Evolutionary conservation across 495 filamentous ascomycete species (phyloP).

Genomic region (Penicillium chermesinum): DNA sequence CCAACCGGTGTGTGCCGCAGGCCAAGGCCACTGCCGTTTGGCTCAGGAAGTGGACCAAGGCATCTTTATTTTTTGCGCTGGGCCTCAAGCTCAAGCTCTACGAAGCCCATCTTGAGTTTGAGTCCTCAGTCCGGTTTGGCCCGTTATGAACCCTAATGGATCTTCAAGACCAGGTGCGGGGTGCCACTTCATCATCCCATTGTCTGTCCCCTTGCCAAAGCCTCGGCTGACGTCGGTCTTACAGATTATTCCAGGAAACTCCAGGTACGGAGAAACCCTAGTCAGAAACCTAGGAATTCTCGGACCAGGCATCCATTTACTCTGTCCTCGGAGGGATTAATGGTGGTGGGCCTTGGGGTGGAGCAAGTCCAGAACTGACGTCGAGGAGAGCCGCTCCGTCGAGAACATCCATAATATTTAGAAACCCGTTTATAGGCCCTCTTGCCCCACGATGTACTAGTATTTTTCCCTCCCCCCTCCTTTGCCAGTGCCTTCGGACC

Average conservation of each 20-base stretch:
- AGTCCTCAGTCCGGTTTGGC: not conserved
- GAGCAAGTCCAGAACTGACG: not conserved
- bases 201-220: conserved; percentile 4
- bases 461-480: not conserved
- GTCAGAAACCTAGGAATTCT: not conserved
- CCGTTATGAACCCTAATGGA: not conserved
- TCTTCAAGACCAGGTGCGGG: not conserved
- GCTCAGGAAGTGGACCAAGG: not conserved
- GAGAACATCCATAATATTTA: not conserved
- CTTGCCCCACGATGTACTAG: not conserved
- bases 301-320: not conserved
- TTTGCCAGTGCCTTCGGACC: not conserved
- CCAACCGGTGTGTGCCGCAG: conserved; percentile 3
- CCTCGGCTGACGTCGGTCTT: not conserved
- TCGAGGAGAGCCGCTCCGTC: not conserved
- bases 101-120: no score
- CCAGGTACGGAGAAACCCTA: no score
- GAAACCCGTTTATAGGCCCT: not conserved
- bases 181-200: not conserved
- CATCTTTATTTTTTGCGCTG: not conserved
- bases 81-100: no score
- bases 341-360: not conserved
- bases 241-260: no score
- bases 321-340: no score
- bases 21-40: conserved; percentile 10